Evolutionary conservation across 129 eudicot species (phyloP), one percentile per base, ranked within the genome.

Genomic region (Scalesia atractyloides): DNA sequence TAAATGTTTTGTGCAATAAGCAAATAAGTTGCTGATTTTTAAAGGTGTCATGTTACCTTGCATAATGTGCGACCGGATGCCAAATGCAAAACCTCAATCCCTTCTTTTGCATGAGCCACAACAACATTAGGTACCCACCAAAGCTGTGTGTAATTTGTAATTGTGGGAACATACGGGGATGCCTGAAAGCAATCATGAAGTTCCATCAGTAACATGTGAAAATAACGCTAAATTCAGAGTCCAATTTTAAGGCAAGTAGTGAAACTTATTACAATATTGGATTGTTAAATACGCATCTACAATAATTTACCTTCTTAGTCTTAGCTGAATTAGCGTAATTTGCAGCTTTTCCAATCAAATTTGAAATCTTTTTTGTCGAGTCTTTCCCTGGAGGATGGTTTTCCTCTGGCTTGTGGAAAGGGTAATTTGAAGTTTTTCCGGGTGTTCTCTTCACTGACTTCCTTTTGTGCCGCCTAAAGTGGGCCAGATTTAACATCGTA

Each of bases 61-160:
- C 98, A 94, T 61, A 95, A n/a, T 15, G 97, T 95, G 73, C 97
- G 99, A 19, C 99, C 99, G 59, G 99, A 59, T 75, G 96, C 99
- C 80, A 95, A 74, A 88, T 95, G 99, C 69, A 95, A 76, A 76
- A 88, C 99, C 71, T 95, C 99, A 67, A 95, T 95, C 66, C 99
- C 97, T 86, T 95, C 99, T 79, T 95, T 91, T 72, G 82, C 89
- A 82, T 91, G 97, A 70, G 89, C 97, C 79, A 95, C 97, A 64
- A 95, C 82, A 73, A 91, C 99, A 83, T 95, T 95, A 41, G 99
- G 97, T 37, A 95, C 95, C 99, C 97, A 95, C 99, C 99, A 95
- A 15, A 91, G 88, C 64, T 85, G 87, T 4, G 99, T 95, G 81
- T 91, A 84, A 69, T 95, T 91, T 82, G 99, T 88, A 63, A 93